Evolutionary conservation across 2,329 filamentous ascomycete genomes (phyloP).

Genomic region (Hypoxylon sp.): DNA sequence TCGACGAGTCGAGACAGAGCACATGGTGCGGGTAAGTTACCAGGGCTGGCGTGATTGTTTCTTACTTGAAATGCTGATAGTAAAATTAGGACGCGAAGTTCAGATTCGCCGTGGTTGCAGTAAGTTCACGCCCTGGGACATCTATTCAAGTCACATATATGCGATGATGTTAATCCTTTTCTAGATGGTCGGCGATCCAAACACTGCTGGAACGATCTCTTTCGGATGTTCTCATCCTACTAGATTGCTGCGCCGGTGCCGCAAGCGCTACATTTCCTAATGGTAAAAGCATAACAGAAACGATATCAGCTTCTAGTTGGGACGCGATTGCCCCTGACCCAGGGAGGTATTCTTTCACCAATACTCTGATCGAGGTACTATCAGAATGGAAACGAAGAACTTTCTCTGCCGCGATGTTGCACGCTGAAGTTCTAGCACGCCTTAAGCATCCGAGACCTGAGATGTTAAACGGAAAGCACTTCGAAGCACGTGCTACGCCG

Average conservation of each 20-base stretch:
- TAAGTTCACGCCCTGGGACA: conserved; percentile 45
- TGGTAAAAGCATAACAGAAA: conserved; percentile 67
- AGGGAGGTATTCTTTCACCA: conserved; percentile 67
- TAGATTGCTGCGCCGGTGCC: conserved; percentile 68
- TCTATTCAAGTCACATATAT: conserved; percentile 19
- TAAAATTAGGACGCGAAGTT: conserved; percentile 55
- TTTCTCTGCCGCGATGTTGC: conserved; percentile 68
- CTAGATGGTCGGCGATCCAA: conserved; percentile 67
- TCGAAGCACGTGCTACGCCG: conserved; percentile 66
- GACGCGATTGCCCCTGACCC: conserved; percentile 68
- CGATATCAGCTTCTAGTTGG: conserved; percentile 69
- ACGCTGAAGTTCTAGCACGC: conserved; percentile 67
- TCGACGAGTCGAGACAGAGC: conserved; percentile 67
- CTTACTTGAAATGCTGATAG: conserved; percentile 22
- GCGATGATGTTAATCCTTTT: conserved; percentile 16
- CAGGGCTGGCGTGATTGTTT: neutral
- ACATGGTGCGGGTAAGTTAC: conserved; percentile 66
- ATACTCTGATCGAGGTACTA: conserved; percentile 66
- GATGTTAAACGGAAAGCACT: conserved; percentile 64
- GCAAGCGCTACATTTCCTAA: conserved; percentile 67
- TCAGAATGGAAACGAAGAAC: conserved; percentile 63
- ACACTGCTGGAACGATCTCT: conserved; percentile 65
- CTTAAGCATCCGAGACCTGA: conserved; percentile 67
- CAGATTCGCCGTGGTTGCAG: conserved; percentile 64
- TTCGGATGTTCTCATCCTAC: conserved; percentile 65